phyloP scores from a whole-genome alignment of 2,329 filamentous ascomycete genomes.

The Colletotrichum sp. region DNA sequence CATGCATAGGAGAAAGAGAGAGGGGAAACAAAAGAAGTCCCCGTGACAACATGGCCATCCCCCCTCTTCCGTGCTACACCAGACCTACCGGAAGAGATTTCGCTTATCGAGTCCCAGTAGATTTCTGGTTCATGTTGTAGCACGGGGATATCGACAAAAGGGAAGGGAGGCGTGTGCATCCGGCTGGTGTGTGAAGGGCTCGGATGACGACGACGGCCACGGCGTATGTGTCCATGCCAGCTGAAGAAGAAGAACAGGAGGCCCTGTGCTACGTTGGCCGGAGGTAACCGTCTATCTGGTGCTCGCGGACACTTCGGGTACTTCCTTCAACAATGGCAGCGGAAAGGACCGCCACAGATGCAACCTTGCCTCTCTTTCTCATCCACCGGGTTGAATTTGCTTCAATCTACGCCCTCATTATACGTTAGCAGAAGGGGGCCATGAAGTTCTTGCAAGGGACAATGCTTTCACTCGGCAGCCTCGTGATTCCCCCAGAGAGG shows the following conservation, averaged over 20 bases:
- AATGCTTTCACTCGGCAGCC: not conserved
- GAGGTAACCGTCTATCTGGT: not conserved
- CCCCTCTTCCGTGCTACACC: not conserved
- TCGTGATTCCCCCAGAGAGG: not conserved
- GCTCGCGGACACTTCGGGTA: not conserved
- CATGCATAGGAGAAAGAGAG: not conserved
- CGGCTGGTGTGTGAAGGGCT: not conserved
- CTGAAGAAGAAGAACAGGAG: not conserved
- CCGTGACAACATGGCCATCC: conserved; percentile 4
- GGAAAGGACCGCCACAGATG: not conserved
- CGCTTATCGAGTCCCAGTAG: conserved; percentile 19
- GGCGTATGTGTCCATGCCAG: not conserved
- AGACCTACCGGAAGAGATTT: not conserved
- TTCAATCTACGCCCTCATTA: not conserved
- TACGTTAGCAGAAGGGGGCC: not conserved
- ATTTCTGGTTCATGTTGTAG: conserved; percentile 1
- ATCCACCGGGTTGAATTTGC: not conserved
- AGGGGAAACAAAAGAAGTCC: not conserved
- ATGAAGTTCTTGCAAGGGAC: not conserved
- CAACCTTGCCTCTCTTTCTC: not conserved
- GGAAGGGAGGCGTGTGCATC: not conserved
- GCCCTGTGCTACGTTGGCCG: not conserved
- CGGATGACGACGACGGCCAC: not conserved
- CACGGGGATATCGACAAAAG: not conserved
- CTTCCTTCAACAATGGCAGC: not conserved